Evolutionary conservation across 805 yeast genomes (phyloP).

Genomic region (Schwanniomyces vanrijiae): DNA sequence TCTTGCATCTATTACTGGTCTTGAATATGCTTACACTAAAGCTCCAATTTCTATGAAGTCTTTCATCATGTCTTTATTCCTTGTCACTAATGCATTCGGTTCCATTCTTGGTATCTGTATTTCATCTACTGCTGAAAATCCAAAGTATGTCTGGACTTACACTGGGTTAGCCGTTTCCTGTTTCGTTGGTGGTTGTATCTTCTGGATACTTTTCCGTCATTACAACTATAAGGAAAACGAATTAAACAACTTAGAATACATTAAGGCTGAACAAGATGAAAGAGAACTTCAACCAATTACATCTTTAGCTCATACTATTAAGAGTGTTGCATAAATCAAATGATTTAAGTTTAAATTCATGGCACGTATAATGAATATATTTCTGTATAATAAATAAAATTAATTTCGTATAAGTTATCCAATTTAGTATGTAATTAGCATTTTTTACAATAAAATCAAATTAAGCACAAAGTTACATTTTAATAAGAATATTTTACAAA

Average conservation of each 20-base stretch:
- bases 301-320: slow-evolving; percentile 17
- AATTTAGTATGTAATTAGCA: neutral
- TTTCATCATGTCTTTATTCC: slow-evolving; percentile 62
- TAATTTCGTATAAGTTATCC: neutral
- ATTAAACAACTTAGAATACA: slow-evolving; percentile 51
- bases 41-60: slow-evolving; percentile 73
- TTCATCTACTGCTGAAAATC: slow-evolving; percentile 65
- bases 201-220: slow-evolving; percentile 60
- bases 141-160: slow-evolving; percentile 70
- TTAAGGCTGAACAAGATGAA: slow-evolving; percentile 3
- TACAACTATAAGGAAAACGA: slow-evolving; percentile 59
- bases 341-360: neutral
- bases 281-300: slow-evolving; percentile 15
- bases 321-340: slow-evolving; percentile 10
- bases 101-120: slow-evolving; percentile 75
- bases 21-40: slow-evolving; percentile 81
- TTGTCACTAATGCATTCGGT: slow-evolving; percentile 74
- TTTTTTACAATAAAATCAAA: neutral
- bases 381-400: neutral
- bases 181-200: slow-evolving; percentile 55
- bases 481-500: too few species aligned
- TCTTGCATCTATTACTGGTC: slow-evolving; percentile 77
- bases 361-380: neutral
- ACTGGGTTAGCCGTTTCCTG: slow-evolving; percentile 62
- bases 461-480: too few species aligned